Base-by-base conservation (phyloP, 1,284 basidiomycete genomes). In the Neotropicomus parvogracilis region DNA sequence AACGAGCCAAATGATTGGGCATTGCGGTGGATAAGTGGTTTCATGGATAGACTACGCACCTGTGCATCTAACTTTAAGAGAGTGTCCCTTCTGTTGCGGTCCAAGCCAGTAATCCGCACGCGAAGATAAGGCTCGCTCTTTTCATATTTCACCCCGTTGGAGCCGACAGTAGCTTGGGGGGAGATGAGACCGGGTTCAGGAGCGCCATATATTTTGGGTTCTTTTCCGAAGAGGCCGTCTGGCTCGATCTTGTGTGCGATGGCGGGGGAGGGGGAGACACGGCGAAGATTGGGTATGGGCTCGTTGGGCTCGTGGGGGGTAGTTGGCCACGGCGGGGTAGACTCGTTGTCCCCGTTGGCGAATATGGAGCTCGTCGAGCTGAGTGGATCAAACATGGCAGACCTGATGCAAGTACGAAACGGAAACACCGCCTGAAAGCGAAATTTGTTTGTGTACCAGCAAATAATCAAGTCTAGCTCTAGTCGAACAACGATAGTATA, bases 21-120 rank as follows among this genome's bases (percentile, higher is more conserved):
- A n/a, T n/a, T n/a, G n/a, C n/a, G n/a, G n/a, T n/a, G n/a, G n/a
- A n/a, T n/a, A n/a, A n/a, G n/a, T n/a, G n/a, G 24, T 24, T 29
- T 44, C 19, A 39, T 26, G 35, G 31, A 31, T 33, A 37, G 1
- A 27, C 17, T 42, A 50, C 79, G 60, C 54, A 93, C 94, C 77
- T 94, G 91, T 14, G 91, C 91, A 69, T 97, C 95, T 54, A 97
- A 83, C 59, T 91, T 85, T 64, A 97, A 76, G 59, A 97, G 80
- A 46, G 95, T 85, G 62, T 97, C 94, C 60, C 93, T 81, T 65
- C 91, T 78, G 71, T 97, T 97, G 69, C 94, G 81, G 70, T 97
- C 94, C 60, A 97, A 69, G 13, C 85, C 88, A 11, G 89, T 88
- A 52, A 97, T 88, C 62, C 91, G 78, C 39, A 95, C 88, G 58